Evolutionary conservation across 2,329 filamentous ascomycete genomes (phyloP).

Genomic region (Fusarium sp.): DNA sequence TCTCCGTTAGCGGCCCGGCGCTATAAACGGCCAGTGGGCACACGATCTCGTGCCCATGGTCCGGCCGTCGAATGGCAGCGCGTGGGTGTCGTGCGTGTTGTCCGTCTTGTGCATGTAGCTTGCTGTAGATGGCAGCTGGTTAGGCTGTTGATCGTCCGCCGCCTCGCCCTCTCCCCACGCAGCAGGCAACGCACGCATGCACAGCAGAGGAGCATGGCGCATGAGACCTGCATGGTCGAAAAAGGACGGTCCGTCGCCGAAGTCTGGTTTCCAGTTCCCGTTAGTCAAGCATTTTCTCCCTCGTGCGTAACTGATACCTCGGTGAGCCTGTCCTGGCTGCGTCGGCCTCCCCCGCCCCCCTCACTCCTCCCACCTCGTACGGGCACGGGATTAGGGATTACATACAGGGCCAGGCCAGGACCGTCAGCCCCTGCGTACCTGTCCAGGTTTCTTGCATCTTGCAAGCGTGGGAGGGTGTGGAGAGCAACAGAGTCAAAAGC

Average conservation of each 20-base stretch:
- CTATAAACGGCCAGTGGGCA: constrained; percentile 28
- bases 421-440: neutral
- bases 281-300: constrained; percentile 38
- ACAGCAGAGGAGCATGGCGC: constrained; percentile 33
- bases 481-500: constrained; percentile 3
- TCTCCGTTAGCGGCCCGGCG: constrained; percentile 9
- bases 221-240: constrained; percentile 22
- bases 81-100: constrained; percentile 17
- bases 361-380: neutral
- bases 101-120: constrained; percentile 11
- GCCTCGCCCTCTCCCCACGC: constrained; percentile 20
- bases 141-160: neutral
- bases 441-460: neutral
- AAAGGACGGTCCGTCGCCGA: constrained; percentile 4
- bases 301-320: constrained; percentile 32
- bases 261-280: constrained; percentile 13
- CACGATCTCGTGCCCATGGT: constrained; percentile 21
- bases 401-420: neutral
- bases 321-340: constrained; percentile 1
- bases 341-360: constrained; percentile 17
- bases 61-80: neutral
- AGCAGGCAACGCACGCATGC: constrained; percentile 14
- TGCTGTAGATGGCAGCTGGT: neutral
- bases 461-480: constrained; percentile 26
- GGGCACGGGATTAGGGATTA: constrained; percentile 8